phyloP scores from a whole-genome alignment of 352 stramenopile genomes.

The Aphanomyces astaci region DNA sequence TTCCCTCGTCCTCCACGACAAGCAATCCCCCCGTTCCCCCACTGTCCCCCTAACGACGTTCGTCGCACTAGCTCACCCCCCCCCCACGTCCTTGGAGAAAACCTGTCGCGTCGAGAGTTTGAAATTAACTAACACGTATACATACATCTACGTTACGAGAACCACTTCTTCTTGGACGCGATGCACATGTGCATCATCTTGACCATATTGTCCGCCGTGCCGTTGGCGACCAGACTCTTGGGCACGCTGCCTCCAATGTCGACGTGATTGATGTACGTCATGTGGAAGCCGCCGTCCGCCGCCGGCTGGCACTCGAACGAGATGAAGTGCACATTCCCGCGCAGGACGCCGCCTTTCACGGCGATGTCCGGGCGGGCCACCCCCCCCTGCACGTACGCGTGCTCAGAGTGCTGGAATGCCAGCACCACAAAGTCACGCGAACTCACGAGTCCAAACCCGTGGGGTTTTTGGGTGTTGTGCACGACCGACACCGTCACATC shows the following conservation, averaged over 20 bases:
- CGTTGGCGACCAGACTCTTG: slow-evolving; percentile 43
- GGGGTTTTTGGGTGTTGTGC: slow-evolving; percentile 50
- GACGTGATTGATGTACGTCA: slow-evolving; percentile 48
- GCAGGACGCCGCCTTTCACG: slow-evolving; percentile 28
- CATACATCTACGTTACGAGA: not conserved
- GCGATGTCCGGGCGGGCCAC: slow-evolving; percentile 39
- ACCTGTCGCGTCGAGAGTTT: too few relatives aligned
- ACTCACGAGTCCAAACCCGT: slow-evolving; percentile 44
- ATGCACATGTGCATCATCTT: slow-evolving; percentile 50
- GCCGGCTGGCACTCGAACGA: slow-evolving; percentile 35
- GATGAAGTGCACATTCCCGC: slow-evolving; percentile 36
- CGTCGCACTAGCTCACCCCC: too few relatives aligned
- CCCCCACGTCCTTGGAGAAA: too few relatives aligned
- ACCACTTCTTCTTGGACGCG: slow-evolving; percentile 33
- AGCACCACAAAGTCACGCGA: slow-evolving; percentile 52
- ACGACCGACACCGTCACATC: slow-evolving; percentile 29
- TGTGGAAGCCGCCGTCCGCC: slow-evolving; percentile 30
- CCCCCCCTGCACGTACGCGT: slow-evolving; percentile 35
- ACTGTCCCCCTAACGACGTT: too few relatives aligned
- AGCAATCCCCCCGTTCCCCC: too few relatives aligned
- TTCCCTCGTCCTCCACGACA: too few relatives aligned
- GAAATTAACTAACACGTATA: not conserved
- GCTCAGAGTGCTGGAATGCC: slow-evolving; percentile 25
- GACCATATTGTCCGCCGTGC: slow-evolving; percentile 51
- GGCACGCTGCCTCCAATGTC: slow-evolving; percentile 46